Conservation (phyloP, 768 basidiomycete genomes). For the Amyloporia xantha region DNA sequence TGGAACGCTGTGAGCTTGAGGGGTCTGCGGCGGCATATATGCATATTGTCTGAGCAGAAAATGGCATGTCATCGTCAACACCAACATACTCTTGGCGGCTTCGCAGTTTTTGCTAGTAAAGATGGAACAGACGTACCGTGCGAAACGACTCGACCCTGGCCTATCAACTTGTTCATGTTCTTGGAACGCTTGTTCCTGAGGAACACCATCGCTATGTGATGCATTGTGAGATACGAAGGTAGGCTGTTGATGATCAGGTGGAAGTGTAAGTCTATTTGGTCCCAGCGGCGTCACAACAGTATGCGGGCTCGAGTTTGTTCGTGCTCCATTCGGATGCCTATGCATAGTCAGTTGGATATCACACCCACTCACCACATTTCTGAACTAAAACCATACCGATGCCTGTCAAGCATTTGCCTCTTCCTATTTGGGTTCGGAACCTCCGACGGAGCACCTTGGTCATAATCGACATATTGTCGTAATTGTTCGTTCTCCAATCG, state of each 20-base stretch:
- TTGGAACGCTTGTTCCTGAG: constrained; percentile 2
- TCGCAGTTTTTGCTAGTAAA: background rate
- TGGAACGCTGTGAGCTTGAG: constrained; percentile 28
- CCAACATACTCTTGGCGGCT: no score
- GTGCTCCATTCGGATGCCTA: constrained; percentile 13
- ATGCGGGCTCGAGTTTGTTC: constrained; percentile 51
- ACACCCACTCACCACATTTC: background rate
- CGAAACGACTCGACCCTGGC: constrained; percentile 45
- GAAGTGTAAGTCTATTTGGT: constrained; percentile 63
- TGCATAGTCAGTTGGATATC: background rate
- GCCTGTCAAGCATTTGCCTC: constrained; percentile 44
- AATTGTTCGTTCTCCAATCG: constrained; percentile 43
- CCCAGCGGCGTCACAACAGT: constrained; percentile 48
- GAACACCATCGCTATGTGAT: background rate
- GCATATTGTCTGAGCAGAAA: constrained; percentile 55
- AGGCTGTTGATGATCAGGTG: constrained; percentile 50
- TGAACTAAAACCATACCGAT: constrained; percentile 28
- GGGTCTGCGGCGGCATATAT: constrained; percentile 45
- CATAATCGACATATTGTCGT: constrained; percentile 28
- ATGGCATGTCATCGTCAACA: background rate
- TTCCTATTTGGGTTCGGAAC: constrained; percentile 55
- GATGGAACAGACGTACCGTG: constrained; percentile 31
- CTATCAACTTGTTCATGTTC: constrained; percentile 19
- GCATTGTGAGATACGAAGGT: constrained; percentile 21
- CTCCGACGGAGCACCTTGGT: constrained; percentile 29